phyloP scores from a whole-genome alignment of 805 yeast genomes.

The Starmerella stigmatis region DNA sequence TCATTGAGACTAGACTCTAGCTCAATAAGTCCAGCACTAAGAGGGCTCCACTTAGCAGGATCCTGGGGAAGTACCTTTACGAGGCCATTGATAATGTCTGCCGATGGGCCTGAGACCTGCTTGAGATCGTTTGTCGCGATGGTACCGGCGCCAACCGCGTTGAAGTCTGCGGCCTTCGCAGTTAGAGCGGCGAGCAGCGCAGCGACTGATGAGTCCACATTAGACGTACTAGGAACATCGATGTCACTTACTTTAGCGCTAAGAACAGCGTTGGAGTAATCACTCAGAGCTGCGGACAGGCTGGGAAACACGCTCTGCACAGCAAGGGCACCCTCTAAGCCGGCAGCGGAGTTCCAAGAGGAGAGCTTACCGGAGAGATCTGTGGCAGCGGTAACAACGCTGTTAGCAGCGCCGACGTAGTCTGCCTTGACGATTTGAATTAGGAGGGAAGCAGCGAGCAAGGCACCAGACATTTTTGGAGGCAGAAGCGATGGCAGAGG shows the following conservation, averaged over 20 bases:
- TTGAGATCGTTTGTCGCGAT: slow-evolving; percentile 19
- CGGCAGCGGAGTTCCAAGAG: slow-evolving; percentile 17
- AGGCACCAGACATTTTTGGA: neutral
- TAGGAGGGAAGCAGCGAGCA: neutral
- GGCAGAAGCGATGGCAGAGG: neutral
- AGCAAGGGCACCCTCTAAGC: slow-evolving; percentile 24
- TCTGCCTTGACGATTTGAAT: slow-evolving; percentile 10
- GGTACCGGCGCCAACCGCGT: slow-evolving; percentile 20
- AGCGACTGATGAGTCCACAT: slow-evolving; percentile 13
- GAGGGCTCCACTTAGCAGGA: slow-evolving; percentile 1
- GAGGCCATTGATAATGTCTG: slow-evolving; percentile 16
- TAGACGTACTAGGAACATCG: slow-evolving; percentile 10
- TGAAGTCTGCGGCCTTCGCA: slow-evolving; percentile 24
- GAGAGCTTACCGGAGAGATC: slow-evolving; percentile 10
- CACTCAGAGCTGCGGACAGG: slow-evolving; percentile 14
- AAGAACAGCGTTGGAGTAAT: slow-evolving; percentile 10
- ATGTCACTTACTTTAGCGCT: slow-evolving; percentile 12
- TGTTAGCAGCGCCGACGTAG: slow-evolving; percentile 11
- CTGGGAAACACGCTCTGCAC: slow-evolving; percentile 21
- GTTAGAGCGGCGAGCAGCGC: slow-evolving; percentile 20
- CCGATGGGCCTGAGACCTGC: slow-evolving; percentile 18
- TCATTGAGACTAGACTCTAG: slow-evolving; percentile 5
- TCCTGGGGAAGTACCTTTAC: slow-evolving; percentile 9
- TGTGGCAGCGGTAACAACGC: slow-evolving; percentile 6
- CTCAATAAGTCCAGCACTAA: neutral